A percentile compares a stretch with the other conserved stretches of the same genome.
phyloP scores from a whole-genome alignment of 441 rosid species.

The Heliophila coronopifolia region DNA sequence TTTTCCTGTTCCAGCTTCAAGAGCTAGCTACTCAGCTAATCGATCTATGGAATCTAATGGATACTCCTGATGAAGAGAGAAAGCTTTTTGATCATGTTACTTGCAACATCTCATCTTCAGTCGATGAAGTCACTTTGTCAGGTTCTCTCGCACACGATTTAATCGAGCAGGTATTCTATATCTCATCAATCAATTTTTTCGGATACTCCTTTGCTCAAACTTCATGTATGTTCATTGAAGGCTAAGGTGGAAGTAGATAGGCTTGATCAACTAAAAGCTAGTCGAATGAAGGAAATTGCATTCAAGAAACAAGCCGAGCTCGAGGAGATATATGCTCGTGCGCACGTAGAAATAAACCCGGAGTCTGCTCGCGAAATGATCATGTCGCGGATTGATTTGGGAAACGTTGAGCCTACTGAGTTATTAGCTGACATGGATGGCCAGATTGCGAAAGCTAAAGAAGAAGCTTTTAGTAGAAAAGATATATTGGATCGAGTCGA shows the following conservation, averaged over 20 bases:
- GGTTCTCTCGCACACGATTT: constrained; percentile 84
- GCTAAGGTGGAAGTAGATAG: constrained; percentile 89
- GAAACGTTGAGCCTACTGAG: constrained; percentile 80
- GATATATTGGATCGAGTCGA: constrained; percentile 93
- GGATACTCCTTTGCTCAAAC: constrained; percentile 19
- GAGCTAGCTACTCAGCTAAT: constrained; percentile 71
- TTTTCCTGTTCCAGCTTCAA: constrained; percentile 56
- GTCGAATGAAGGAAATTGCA: constrained; percentile 95
- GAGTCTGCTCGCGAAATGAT: constrained; percentile 86
- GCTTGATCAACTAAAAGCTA: constrained; percentile 85
- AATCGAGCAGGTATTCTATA: constrained; percentile 68
- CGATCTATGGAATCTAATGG: constrained; percentile 98
- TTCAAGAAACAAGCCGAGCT: constrained; percentile 84
- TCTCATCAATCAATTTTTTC: neutral
- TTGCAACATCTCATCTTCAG: constrained; percentile 73
- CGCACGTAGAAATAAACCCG: constrained; percentile 76
- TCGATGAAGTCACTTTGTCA: constrained; percentile 77
- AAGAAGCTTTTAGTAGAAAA: constrained; percentile 87
- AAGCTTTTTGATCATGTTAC: constrained; percentile 78
- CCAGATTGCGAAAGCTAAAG: constrained; percentile 77
- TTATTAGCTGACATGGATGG: constrained; percentile 86
- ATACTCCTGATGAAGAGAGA: constrained; percentile 81
- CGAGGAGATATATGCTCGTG: constrained; percentile 73
- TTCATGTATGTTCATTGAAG: constrained; percentile 31
- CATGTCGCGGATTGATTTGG: constrained; percentile 67